These are phyloP conservation scores for Aspergillus sp. DNA, from an alignment of 2,329 filamentous ascomycete genomes.

Conservation along the genomic window DNA sequence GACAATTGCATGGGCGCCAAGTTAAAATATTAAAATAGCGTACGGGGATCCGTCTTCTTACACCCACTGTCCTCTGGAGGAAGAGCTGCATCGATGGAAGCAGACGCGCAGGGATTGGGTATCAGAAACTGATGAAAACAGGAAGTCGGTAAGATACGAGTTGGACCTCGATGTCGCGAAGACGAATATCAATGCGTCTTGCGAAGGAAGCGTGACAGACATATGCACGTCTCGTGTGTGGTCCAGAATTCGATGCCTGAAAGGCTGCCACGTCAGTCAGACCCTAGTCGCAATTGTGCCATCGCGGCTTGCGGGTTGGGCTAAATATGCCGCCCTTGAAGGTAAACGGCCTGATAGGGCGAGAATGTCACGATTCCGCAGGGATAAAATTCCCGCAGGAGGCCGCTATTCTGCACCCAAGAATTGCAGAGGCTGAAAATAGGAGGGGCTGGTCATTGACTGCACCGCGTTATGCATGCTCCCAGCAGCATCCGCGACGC, in stretches of 20 bases:
- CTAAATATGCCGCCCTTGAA: constrained; percentile 10
- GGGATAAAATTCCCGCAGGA: constrained; percentile 4
- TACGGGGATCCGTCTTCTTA: neutral
- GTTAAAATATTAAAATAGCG: neutral
- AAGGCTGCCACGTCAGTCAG: constrained; percentile 36
- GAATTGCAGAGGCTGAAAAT: constrained; percentile 8
- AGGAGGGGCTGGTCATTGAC: neutral
- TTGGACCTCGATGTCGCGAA: constrained; percentile 1
- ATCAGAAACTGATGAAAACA: neutral
- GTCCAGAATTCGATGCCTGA: constrained; percentile 13
- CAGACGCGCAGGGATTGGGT: neutral
- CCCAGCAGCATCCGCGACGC: neutral
- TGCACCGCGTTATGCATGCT: neutral
- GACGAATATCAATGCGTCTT: constrained; percentile 13
- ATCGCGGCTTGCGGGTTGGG: constrained; percentile 11
- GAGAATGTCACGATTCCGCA: constrained; percentile 4
- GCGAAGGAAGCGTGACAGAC: constrained; percentile 11
- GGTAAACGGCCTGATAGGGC: constrained; percentile 16
- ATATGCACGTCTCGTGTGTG: constrained; percentile 10
- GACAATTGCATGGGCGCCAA: neutral
- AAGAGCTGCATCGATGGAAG: neutral
- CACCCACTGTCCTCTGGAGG: neutral
- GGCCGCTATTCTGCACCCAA: constrained; percentile 5
- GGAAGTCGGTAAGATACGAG: neutral
- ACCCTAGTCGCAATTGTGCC: constrained; percentile 11